phyloP scores from a whole-genome alignment of 192 early-diverging fungal species.

The Podochytrium sp. region DNA sequence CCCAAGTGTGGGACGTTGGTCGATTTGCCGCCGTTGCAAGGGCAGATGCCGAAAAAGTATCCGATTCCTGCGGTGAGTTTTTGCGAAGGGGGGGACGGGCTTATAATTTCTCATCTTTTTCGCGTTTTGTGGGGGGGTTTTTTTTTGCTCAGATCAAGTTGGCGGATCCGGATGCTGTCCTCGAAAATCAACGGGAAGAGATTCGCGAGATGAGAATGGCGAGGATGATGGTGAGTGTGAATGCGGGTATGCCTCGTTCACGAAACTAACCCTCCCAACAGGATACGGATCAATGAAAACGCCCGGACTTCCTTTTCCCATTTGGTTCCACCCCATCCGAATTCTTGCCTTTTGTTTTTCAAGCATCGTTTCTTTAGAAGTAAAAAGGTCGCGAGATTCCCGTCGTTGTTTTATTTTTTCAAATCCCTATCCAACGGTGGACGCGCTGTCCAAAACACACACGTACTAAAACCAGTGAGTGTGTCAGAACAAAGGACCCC shows the following conservation, averaged over 20 bases:
- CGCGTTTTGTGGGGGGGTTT: neutral
- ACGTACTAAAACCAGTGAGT: no score
- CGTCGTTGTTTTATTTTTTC: no score
- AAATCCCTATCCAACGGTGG: no score
- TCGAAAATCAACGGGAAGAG: slow-evolving; percentile 33
- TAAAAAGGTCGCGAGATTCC: no score
- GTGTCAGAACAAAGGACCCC: no score
- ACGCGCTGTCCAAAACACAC: no score
- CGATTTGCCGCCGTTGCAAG: slow-evolving; percentile 50
- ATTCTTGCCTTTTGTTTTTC: neutral
- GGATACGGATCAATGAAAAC: neutral
- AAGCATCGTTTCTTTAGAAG: no score
- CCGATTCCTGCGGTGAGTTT: slow-evolving; percentile 49
- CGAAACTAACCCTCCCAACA: neutral
- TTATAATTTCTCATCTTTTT: slow-evolving; percentile 6
- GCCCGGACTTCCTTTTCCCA: no score
- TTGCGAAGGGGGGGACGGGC: neutral
- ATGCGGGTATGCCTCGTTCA: neutral
- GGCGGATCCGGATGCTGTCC: slow-evolving; percentile 35
- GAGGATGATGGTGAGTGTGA: slow-evolving; percentile 32
- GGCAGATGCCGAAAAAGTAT: slow-evolving; percentile 40
- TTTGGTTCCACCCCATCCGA: neutral
- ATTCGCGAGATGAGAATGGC: slow-evolving; percentile 42
- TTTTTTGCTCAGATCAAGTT: slow-evolving; percentile 37
- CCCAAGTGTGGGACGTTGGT: slow-evolving; percentile 61